Evolutionary conservation across 2,329 filamentous ascomycete species (phyloP).

Genomic region (Microsporum audouinii): DNA sequence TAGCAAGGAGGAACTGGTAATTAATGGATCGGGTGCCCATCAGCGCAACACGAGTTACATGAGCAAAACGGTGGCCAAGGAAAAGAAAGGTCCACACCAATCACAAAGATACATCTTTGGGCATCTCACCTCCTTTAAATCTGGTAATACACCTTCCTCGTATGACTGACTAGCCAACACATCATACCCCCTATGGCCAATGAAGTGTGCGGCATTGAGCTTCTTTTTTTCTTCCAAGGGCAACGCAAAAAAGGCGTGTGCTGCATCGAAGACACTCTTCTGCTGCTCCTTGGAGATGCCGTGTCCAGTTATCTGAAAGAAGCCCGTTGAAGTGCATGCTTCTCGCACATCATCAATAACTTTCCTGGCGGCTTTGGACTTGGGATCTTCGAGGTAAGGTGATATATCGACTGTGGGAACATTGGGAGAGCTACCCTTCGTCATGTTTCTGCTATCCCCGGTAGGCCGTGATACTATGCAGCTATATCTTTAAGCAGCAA

Average conservation of each 20-base stretch:
- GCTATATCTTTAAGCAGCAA: neutral
- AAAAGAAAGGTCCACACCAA: neutral
- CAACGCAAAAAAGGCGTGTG: neutral
- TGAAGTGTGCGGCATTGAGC: neutral
- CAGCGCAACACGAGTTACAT: neutral
- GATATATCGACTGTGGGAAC: slow-evolving; percentile 3
- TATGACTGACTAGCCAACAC: slow-evolving; percentile 5
- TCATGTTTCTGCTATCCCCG: neutral
- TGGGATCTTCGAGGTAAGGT: neutral
- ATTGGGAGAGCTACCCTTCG: neutral
- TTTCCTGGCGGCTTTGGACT: neutral
- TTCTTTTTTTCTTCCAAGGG: slow-evolving; percentile 4
- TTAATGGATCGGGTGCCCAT: neutral
- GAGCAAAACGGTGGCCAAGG: neutral
- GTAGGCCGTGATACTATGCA: neutral
- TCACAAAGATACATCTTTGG: neutral
- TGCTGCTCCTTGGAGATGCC: neutral
- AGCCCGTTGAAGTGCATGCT: slow-evolving; percentile 1
- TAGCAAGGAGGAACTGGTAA: neutral
- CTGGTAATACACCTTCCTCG: slow-evolving; percentile 4
- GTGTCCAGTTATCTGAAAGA: slow-evolving; percentile 3
- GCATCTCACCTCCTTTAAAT: slow-evolving; percentile 1
- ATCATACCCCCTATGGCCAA: slow-evolving; percentile 5
- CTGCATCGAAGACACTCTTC: neutral
- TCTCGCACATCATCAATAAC: slow-evolving; percentile 1